Percentiles rank a stretch among this genome's conserved stretches.
These are phyloP conservation scores for Rostrohypoxylon terebratum DNA, from an alignment of 495 filamentous ascomycete species.

Conservation along the genomic window DNA sequence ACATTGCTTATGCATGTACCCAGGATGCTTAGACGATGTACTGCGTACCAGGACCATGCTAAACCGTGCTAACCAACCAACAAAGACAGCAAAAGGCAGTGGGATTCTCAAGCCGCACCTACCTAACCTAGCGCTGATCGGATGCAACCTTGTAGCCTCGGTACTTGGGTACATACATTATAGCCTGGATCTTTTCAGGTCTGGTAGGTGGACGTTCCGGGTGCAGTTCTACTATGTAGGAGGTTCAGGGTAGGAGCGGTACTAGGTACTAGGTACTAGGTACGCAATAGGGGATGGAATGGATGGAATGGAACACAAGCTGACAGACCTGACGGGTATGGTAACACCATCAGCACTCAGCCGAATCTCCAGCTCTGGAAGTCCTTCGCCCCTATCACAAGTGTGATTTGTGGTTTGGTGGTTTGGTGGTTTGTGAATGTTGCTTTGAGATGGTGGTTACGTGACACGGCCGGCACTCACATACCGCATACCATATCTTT, in stretches of 20 bases:
- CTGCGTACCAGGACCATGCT: background rate
- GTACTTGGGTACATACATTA: background rate
- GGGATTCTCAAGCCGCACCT: constrained; percentile 10
- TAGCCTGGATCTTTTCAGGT: too few relatives aligned
- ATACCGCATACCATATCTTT: constrained; percentile 1
- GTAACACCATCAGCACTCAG: constrained; percentile 20
- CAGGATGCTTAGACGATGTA: background rate
- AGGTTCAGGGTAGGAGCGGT: too few relatives aligned
- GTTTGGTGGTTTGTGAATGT: constrained; percentile 21
- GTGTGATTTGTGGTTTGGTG: background rate
- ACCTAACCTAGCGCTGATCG: constrained; percentile 36
- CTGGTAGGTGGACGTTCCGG: too few relatives aligned
- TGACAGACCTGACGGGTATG: constrained; percentile 18
- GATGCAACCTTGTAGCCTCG: constrained; percentile 9
- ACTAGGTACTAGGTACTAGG: too few relatives aligned
- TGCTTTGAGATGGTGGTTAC: constrained; percentile 39
- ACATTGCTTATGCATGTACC: constrained; percentile 22
- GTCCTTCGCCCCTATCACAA: constrained; percentile 6
- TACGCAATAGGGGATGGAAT: background rate
- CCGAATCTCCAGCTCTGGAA: constrained; percentile 15
- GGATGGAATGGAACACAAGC: constrained; percentile 5
- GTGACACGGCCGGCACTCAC: constrained; percentile 31
- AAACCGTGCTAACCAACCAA: constrained; percentile 9
- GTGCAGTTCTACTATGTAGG: too few relatives aligned
- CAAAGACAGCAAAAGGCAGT: background rate